phyloP scores from a whole-genome alignment of 2,329 filamentous ascomycete genomes.

The Dactylellina parvicollis region DNA sequence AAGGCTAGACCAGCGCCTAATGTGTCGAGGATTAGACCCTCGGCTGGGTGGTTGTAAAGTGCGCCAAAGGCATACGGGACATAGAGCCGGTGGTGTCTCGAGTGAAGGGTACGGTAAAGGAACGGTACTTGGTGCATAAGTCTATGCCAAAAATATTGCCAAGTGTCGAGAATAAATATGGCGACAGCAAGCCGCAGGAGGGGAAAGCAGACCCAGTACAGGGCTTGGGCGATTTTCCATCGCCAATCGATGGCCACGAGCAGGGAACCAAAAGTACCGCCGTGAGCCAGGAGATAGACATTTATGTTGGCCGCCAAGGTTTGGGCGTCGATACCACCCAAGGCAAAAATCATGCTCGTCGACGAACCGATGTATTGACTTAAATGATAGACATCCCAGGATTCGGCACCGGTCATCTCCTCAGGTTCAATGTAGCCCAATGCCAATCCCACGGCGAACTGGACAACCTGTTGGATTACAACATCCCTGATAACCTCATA shows the following conservation, averaged over 20 bases:
- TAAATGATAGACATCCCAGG: constrained; percentile 73
- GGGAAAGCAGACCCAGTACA: constrained; percentile 84
- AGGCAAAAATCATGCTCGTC: constrained; percentile 68
- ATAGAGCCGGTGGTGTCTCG: constrained; percentile 93
- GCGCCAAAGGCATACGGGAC: constrained; percentile 97
- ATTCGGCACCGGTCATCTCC: constrained; percentile 78
- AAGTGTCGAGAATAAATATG: constrained; percentile 84
- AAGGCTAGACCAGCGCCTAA: constrained; percentile 85
- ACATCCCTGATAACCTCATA: constrained; percentile 91
- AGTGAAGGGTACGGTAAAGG: constrained; percentile 94
- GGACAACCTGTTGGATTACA: constrained; percentile 88
- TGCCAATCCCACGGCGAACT: constrained; percentile 75
- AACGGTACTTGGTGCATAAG: constrained; percentile 98
- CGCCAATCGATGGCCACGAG: constrained; percentile 58
- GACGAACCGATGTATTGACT: constrained; percentile 51
- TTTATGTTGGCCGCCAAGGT: constrained; percentile 62
- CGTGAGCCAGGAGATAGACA: constrained; percentile 65
- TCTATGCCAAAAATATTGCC: constrained; percentile 98
- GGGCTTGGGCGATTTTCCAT: constrained; percentile 70
- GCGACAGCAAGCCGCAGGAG: constrained; percentile 79
- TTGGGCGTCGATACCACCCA: constrained; percentile 78
- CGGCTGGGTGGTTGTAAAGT: constrained; percentile 94
- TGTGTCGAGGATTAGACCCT: constrained; percentile 93
- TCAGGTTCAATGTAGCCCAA: constrained; percentile 77
- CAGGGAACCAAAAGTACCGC: constrained; percentile 74